Percentiles rank a stretch among this genome's conserved stretches.
These are phyloP conservation scores for Paraphoma sp. DNA, from an alignment of 2,329 filamentous ascomycete genomes.

Conservation along the genomic window DNA sequence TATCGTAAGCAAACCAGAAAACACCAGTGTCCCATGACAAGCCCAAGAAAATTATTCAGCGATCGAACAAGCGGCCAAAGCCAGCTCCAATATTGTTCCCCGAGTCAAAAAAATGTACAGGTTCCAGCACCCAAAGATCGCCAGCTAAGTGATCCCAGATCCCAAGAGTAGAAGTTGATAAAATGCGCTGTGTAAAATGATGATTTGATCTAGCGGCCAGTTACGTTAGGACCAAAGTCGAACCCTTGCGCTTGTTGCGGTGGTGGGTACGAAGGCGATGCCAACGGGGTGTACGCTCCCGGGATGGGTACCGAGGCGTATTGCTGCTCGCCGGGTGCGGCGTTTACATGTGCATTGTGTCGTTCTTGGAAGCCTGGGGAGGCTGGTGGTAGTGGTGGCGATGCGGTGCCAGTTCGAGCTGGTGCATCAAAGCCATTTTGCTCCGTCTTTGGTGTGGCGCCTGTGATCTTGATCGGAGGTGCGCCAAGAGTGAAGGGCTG, in stretches of 20 bases:
- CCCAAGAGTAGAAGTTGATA: slow-evolving; percentile 9
- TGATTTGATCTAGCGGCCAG: slow-evolving; percentile 24
- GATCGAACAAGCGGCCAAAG: slow-evolving; percentile 14
- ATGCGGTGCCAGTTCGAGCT: slow-evolving; percentile 45
- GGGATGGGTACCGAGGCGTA: slow-evolving; percentile 91
- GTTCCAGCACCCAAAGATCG: slow-evolving; percentile 22
- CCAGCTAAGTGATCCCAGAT: slow-evolving; percentile 29
- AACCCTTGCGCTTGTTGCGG: slow-evolving; percentile 37
- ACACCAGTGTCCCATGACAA: not conserved
- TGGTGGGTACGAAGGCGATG: slow-evolving; percentile 51
- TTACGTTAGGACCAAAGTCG: slow-evolving; percentile 46
- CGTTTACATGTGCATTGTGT: slow-evolving; percentile 68
- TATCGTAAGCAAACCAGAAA: not conserved
- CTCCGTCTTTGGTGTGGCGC: slow-evolving; percentile 73
- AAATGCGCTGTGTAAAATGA: slow-evolving; percentile 4
- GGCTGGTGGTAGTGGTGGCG: slow-evolving; percentile 43
- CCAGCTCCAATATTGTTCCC: slow-evolving; percentile 9
- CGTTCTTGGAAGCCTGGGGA: slow-evolving; percentile 51
- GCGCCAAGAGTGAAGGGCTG: slow-evolving; percentile 85
- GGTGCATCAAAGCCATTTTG: slow-evolving; percentile 66
- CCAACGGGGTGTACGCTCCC: slow-evolving; percentile 71
- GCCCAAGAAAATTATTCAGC: slow-evolving; percentile 4
- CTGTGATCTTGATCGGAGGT: slow-evolving; percentile 79
- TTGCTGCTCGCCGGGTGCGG: slow-evolving; percentile 79
- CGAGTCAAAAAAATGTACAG: slow-evolving; percentile 31